Percentiles rank a stretch among this genome's conserved stretches.
Conservation (phyloP, 805 yeast species). For the Brettanomyces naardenensis region DNA sequence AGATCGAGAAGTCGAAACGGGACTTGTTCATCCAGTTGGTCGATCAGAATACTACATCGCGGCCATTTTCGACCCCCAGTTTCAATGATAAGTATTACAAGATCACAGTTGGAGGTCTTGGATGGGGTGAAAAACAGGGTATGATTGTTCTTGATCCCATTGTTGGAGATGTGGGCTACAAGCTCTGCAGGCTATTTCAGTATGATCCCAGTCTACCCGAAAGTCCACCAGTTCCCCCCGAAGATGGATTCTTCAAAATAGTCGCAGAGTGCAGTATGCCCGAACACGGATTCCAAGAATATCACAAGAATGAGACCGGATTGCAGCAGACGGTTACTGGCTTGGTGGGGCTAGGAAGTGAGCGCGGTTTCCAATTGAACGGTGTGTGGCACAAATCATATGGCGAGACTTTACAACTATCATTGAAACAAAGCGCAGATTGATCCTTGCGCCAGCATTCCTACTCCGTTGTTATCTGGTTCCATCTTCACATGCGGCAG, state of each 20-base stretch:
- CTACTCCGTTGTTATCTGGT: background rate
- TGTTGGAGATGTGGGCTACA: slow-evolving; percentile 27
- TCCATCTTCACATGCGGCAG: background rate
- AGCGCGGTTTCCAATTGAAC: slow-evolving; percentile 23
- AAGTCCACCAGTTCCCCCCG: background rate
- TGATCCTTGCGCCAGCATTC: background rate
- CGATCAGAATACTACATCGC: slow-evolving; percentile 1
- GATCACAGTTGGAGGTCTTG: slow-evolving; percentile 69
- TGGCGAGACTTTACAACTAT: slow-evolving; percentile 21
- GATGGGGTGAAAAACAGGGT: slow-evolving; percentile 65
- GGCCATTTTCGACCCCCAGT: slow-evolving; percentile 1
- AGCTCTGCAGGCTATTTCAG: slow-evolving; percentile 14
- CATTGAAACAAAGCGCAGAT: background rate
- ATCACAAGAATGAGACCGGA: slow-evolving; percentile 4
- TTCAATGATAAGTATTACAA: slow-evolving; percentile 30
- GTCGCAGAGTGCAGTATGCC: slow-evolving; percentile 19
- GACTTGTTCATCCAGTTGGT: slow-evolving; percentile 18
- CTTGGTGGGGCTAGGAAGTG: slow-evolving; percentile 28
- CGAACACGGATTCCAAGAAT: slow-evolving; percentile 9
- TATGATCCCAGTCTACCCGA: slow-evolving; percentile 3
- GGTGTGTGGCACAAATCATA: slow-evolving; percentile 24
- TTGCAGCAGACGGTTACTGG: slow-evolving; percentile 6
- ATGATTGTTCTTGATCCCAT: slow-evolving; percentile 60
- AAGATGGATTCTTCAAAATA: slow-evolving; percentile 4
- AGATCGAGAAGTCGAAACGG: slow-evolving; percentile 22